A percentile compares a stretch with the other conserved stretches of the same genome.
Evolutionary conservation across 139 green algal genomes (phyloP).

Genomic region (Edaphochlamys debaryana): DNA sequence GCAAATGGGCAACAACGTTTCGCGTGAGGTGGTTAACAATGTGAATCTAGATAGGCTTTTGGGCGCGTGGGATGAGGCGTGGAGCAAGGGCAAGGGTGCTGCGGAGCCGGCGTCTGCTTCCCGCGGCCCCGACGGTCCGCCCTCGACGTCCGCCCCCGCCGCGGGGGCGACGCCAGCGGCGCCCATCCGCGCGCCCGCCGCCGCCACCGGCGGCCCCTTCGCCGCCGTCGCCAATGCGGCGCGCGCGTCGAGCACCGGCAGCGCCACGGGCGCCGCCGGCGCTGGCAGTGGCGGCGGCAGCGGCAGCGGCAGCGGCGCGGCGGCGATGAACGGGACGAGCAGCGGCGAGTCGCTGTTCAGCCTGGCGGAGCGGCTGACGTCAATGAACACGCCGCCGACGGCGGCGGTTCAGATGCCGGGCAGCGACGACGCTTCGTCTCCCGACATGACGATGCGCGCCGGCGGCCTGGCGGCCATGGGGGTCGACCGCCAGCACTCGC

Average conservation of each 20-base stretch:
- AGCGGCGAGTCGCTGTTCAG: conserved; percentile 29
- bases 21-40: neutral
- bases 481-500: conserved; percentile 12
- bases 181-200: neutral
- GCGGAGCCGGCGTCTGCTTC: neutral
- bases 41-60: neutral
- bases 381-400: neutral
- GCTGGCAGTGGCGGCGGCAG: neutral
- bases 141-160: neutral
- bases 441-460: conserved; percentile 10
- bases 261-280: too few species aligned
- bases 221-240: neutral
- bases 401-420: too few species aligned
- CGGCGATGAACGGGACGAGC: neutral
- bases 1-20: conserved; percentile 5
- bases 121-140: neutral
- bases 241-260: neutral
- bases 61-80: conserved; percentile 4
- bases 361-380: conserved; percentile 22
- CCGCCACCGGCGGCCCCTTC: neutral
- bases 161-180: neutral
- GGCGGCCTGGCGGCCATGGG: conserved; percentile 21
- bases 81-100: neutral
- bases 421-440: too few species aligned
- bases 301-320: neutral